Conservation (phyloP, 345 rosid genomes). For the Eucalyptus guilfoylei region DNA sequence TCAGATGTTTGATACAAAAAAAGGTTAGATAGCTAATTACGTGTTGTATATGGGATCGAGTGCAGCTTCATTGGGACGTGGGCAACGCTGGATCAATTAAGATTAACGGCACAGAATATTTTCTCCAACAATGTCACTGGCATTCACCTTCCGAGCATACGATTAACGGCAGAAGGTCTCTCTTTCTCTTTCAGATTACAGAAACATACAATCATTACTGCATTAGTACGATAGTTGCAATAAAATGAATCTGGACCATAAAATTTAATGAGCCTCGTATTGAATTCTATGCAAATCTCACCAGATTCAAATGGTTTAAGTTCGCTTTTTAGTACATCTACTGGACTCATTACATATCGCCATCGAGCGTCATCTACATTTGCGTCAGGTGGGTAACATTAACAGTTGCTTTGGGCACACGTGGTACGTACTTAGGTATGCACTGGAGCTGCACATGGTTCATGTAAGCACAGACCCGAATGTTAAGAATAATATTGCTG, state of each 20-base stretch:
- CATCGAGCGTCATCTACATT: not conserved
- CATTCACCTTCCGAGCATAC: constrained; percentile 80
- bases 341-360: not conserved
- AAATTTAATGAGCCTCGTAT: not conserved
- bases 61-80: constrained; percentile 43
- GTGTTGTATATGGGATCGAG: not conserved
- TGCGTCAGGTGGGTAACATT: not conserved
- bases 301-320: not conserved
- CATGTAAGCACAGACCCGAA: constrained; percentile 36
- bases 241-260: not conserved
- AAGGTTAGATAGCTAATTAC: not conserved
- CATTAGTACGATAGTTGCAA: not conserved
- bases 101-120: constrained; percentile 30
- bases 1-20: not conserved
- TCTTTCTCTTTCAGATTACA: not conserved
- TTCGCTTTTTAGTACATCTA: not conserved
- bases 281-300: not conserved
- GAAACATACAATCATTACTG: not conserved
- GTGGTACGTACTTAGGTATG: constrained; percentile 20
- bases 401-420: not conserved
- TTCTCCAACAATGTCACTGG: constrained; percentile 69
- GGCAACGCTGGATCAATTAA: constrained; percentile 25
- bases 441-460: constrained; percentile 69
- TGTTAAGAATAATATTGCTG: constrained; percentile 19
- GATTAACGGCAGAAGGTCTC: constrained; percentile 48